phyloP scores from a whole-genome alignment of 345 rosid species.

The Mangifera indica region DNA sequence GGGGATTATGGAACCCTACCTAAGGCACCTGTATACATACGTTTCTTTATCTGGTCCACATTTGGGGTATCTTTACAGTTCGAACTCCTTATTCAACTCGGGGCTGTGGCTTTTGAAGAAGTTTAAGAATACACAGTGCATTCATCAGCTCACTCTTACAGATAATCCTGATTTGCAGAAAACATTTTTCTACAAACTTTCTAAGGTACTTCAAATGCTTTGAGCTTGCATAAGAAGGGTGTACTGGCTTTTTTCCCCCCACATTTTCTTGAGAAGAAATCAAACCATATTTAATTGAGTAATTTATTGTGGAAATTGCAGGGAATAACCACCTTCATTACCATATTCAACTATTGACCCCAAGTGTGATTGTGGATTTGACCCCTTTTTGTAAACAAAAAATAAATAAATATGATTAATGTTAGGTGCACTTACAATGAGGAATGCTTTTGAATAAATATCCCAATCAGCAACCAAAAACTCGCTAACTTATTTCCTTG shows the following conservation, averaged over 20 bases:
- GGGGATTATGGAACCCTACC: slow-evolving; percentile 79
- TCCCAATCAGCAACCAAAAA: too few species aligned
- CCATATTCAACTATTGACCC: too few species aligned
- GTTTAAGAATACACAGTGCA: slow-evolving; percentile 79
- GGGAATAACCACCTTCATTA: too few species aligned
- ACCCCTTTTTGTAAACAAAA: too few species aligned
- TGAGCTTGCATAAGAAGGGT: not conserved
- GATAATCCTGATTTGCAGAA: slow-evolving; percentile 76
- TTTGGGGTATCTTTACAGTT: slow-evolving; percentile 90
- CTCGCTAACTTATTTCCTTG: too few species aligned
- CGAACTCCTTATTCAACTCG: slow-evolving; percentile 90
- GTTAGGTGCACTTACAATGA: too few species aligned
- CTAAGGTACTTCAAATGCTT: slow-evolving; percentile 49
- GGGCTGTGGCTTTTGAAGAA: slow-evolving; percentile 94
- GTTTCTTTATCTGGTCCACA: slow-evolving; percentile 94
- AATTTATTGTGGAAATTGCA: too few species aligned
- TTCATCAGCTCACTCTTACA: slow-evolving; percentile 95
- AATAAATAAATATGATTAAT: too few species aligned
- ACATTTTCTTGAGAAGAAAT: not conserved
- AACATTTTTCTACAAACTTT: slow-evolving; percentile 80
- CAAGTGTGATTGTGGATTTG: too few species aligned
- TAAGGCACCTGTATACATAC: slow-evolving; percentile 62
- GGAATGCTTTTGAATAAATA: too few species aligned
- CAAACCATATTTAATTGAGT: too few species aligned
- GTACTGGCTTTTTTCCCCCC: not conserved